Conservation (phyloP, 2,329 filamentous ascomycete species). For the Aurifilum marmelostoma region DNA sequence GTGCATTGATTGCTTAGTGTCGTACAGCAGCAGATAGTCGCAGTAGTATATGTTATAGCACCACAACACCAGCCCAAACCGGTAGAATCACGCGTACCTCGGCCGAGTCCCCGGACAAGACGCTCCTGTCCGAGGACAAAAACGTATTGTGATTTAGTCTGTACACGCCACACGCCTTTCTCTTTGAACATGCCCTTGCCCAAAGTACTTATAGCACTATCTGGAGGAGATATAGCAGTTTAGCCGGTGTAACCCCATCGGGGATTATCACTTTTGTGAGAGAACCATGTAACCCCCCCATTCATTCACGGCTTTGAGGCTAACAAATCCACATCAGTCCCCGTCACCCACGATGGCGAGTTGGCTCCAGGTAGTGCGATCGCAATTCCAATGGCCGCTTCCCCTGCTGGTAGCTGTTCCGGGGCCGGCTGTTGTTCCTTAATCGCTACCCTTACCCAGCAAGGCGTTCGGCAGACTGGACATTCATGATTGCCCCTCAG, state of each 20-base stretch:
- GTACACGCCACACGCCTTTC: too few species aligned
- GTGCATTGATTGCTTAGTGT: background rate
- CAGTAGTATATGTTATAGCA: too few species aligned
- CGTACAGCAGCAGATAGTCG: background rate
- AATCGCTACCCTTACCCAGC: constrained; percentile 37
- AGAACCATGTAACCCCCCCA: too few species aligned
- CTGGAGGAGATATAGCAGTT: too few species aligned
- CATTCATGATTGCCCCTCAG: too few species aligned
- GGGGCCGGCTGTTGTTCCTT: background rate
- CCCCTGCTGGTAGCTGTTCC: background rate
- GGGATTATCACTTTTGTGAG: too few species aligned
- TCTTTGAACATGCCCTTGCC: background rate
- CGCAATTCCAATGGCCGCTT: background rate
- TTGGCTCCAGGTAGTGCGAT: background rate
- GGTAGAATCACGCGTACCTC: background rate
- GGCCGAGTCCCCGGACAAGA: background rate
- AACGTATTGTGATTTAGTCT: background rate
- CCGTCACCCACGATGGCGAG: background rate
- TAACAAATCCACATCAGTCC: background rate
- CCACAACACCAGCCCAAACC: background rate
- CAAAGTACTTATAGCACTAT: background rate
- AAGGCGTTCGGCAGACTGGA: constrained; percentile 42
- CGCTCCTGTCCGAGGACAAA: background rate
- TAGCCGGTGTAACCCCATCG: too few species aligned
- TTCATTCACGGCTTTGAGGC: too few species aligned